Evolutionary conservation across 495 filamentous ascomycete genomes (phyloP), one percentile per base, ranked within the genome.

Genomic region (Opeltia flavorubescens): DNA sequence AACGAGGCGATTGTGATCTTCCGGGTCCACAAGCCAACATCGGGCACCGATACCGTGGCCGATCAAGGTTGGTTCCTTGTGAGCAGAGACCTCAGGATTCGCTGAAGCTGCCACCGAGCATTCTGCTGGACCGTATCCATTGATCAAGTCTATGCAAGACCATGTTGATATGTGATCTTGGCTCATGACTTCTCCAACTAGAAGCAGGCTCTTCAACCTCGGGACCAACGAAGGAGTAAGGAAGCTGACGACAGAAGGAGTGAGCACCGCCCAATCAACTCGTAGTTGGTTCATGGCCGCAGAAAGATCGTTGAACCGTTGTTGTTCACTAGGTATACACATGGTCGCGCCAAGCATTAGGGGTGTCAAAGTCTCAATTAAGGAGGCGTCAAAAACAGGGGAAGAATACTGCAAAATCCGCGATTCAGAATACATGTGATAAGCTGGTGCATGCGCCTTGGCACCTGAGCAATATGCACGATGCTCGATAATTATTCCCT

Each of bases 51-150:
- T 54, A 11, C 66, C 62, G 18, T 64, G 51, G 4, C 70, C 72
- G 43, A 75, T 69, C 47, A 74, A 61, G 28, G 66, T 59, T 20
- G 62, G 62, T 36, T 72, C 61, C 23, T 62, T 60, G 25, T 52
- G 39, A 18, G 51, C 44, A 31, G 58, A 59, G 18, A 71, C 54
- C 25, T 62, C 57, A 1, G 57, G 51, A 38, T 70, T 71, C 12
- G 66, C 46, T 9, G 59, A 59, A 9, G 65, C 61, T 3, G 61
- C 59, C 15, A 71, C 63, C 42, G 65, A 59, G 46, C 55, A 59
- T 48, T 72, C 69, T 3, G 66, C 69, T 1, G 78, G 78, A 0
- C 78, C 78, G 47, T 80, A 83, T 2, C 65, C 76, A 55, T 80
- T 80, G 48, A 79, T 54, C 42, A 77, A 62, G 59, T 62, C 60